Base-by-base conservation (phyloP, 2,329 filamentous ascomycete genomes). In the Cordyceps militaris region DNA sequence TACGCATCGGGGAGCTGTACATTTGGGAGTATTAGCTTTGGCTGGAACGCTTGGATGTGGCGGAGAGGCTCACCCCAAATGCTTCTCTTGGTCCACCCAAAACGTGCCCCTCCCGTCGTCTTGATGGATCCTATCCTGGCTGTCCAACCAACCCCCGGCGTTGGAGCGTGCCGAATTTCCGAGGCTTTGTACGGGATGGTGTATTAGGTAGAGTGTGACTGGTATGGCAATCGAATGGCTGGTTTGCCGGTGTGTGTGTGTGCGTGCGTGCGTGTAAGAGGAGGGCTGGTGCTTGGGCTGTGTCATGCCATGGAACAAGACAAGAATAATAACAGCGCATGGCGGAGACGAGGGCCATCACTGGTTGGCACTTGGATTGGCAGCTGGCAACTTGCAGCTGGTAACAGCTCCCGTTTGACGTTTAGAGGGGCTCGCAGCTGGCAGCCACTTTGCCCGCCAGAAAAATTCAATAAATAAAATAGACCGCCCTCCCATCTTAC, bases 101-200 rank as follows among this genome's bases (percentile, higher is more conserved):
- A n/a, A n/a, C n/a, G n/a, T n/a, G 21, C 32, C 40, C 36, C 34
- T 24, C 9, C 21, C 21, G 3, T 32, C 14, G 19, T 36, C 5
- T 21, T 5, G 28, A 34, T 24, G 19, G 40, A 44, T 32, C 51
- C 51, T 34, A 44, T 32, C 51, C 51, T 34, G 19, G 28, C 38
- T 44, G 51, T 48, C 53, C 53, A 47, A 47, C 53, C 16, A 30
- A 32, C 36, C 42, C 42, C 32, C 32, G 16, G 43, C 32, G 23
- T 16, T 28, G 53, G 21, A 5, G 51, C 13, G 53, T 56, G 53
- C 53, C 53, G 53, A 30, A 40, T 40, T 56, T 30, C 53, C 53
- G 43, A 48, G 26, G 44, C 24, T 36, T 24, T 44, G 40, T n/a
- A 19, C 16, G 26, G n/a, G 24, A 10, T 21, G 8, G n/a, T 16